These are phyloP conservation scores for Trifolium repens DNA, from an alignment of 306 rosid species.

Conservation along the genomic window DNA sequence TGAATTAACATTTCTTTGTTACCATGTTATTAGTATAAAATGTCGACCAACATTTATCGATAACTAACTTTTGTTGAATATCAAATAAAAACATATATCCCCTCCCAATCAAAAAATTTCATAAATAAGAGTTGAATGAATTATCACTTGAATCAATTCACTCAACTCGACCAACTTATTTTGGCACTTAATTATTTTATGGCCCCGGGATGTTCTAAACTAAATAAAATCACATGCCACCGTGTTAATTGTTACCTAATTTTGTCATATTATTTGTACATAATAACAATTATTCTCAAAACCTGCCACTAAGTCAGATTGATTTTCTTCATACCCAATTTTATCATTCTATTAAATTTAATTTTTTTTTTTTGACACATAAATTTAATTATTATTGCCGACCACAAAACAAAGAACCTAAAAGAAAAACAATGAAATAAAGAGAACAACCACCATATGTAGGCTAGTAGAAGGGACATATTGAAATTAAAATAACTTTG, in stretches of 20 bases:
- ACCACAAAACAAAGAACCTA: conserved; percentile 41
- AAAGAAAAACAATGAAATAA: neutral
- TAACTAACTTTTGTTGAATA: too few species aligned
- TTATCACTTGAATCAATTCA: too few species aligned
- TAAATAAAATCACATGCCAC: conserved; percentile 53
- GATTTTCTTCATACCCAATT: conserved; percentile 33
- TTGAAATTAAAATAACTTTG: conserved; percentile 22
- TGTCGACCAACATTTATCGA: too few species aligned
- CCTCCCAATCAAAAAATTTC: too few species aligned
- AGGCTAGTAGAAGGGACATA: conserved; percentile 31
- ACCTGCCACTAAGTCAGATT: conserved; percentile 18
- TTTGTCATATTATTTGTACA: conserved; percentile 15
- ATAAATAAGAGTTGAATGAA: too few species aligned
- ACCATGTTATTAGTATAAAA: neutral
- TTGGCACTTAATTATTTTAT: neutral
- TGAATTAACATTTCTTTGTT: too few species aligned
- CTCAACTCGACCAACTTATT: too few species aligned
- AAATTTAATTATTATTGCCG: conserved; percentile 48
- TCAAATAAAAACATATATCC: too few species aligned
- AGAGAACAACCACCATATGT: neutral
- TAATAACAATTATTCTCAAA: conserved; percentile 45
- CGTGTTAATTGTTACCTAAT: conserved; percentile 47
- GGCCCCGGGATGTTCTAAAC: neutral
- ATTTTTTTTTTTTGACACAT: too few species aligned
- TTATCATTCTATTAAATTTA: neutral